These are phyloP conservation scores for Xylaria sp. DNA, from an alignment of 2,329 filamentous ascomycete species.

Conservation along the genomic window DNA sequence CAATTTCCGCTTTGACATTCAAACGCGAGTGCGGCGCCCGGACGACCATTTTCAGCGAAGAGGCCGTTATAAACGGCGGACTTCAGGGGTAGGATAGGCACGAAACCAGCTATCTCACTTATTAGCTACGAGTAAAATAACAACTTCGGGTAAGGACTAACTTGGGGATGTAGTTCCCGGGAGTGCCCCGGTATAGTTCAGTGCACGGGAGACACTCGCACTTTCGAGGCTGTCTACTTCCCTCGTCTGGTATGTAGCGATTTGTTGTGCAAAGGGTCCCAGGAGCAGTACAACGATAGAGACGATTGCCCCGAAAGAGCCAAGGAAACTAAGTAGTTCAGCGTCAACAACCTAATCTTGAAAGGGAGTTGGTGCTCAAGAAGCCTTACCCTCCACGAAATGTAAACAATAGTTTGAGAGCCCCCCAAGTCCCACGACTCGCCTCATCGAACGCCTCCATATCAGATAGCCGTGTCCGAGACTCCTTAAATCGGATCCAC, in stretches of 20 bases:
- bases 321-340: slow-evolving; percentile 37
- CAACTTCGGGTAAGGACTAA: slow-evolving; percentile 20
- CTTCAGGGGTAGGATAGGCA: slow-evolving; percentile 50
- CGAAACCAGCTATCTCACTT: slow-evolving; percentile 42
- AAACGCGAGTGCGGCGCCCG: slow-evolving; percentile 43
- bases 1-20: slow-evolving; percentile 48
- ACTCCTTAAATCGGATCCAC: slow-evolving; percentile 49
- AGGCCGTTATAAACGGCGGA: slow-evolving; percentile 51
- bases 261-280: slow-evolving; percentile 49
- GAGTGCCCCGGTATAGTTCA: slow-evolving; percentile 46
- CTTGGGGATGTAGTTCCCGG: slow-evolving; percentile 41
- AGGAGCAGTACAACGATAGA: slow-evolving; percentile 46
- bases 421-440: slow-evolving; percentile 48
- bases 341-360: not conserved
- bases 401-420: slow-evolving; percentile 44
- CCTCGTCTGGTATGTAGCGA: slow-evolving; percentile 46
- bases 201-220: slow-evolving; percentile 45
- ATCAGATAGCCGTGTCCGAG: slow-evolving; percentile 45
- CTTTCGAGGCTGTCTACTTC: slow-evolving; percentile 37
- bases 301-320: slow-evolving; percentile 47
- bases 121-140: not conserved
- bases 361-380: not conserved
- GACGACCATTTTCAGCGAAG: slow-evolving; percentile 49
- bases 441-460: slow-evolving; percentile 51
- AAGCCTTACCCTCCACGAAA: slow-evolving; percentile 45